Evolutionary conservation across 805 yeast genomes (phyloP).

Genomic region (Hanseniaspora taiwanica): DNA sequence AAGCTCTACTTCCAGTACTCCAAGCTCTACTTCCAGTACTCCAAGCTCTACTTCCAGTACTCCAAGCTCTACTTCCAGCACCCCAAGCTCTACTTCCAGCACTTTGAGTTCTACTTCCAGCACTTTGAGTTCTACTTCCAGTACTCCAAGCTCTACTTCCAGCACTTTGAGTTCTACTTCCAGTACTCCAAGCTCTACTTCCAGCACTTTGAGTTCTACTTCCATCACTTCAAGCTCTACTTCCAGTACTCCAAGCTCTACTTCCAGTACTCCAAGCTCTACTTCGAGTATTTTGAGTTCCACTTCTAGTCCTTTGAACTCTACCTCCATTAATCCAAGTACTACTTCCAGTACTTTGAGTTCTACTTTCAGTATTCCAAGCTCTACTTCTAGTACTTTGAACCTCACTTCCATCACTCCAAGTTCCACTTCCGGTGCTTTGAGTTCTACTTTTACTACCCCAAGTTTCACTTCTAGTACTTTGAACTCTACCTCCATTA

Average conservation of each 20-base stretch:
- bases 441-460: conserved; percentile 1
- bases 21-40: no score
- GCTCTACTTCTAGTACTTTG: conserved; percentile 2
- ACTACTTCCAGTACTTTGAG: conserved; percentile 2
- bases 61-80: neutral
- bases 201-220: no score
- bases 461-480: conserved; percentile 2
- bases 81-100: neutral
- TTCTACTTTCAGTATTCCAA: neutral
- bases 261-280: conserved; percentile 40
- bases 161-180: no score
- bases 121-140: no score
- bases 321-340: conserved; percentile 1
- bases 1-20: no score
- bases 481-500: conserved; percentile 1
- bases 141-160: no score
- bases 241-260: conserved; percentile 33
- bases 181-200: no score
- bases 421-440: neutral
- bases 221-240: conserved; percentile 58
- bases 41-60: neutral
- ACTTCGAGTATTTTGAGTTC: conserved; percentile 9
- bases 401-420: conserved; percentile 1
- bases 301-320: conserved; percentile 2
- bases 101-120: no score